A percentile compares a stretch with the other conserved stretches of the same genome.
Evolutionary conservation across 805 yeast species (phyloP).

Genomic region (Blastobotrys mokoenaii): DNA sequence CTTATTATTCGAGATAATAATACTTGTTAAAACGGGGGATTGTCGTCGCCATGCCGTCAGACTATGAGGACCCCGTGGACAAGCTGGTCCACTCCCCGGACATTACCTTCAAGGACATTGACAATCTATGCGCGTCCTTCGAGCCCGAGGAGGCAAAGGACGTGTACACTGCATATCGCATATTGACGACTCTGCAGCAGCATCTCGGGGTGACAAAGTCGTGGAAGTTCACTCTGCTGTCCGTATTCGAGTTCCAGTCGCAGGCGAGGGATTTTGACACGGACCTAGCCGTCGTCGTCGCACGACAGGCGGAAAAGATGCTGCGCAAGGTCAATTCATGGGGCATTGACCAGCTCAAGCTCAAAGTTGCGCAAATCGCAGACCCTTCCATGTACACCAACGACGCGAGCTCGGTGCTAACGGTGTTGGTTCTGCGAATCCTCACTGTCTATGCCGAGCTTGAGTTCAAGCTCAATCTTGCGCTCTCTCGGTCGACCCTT

Average conservation of each 20-base stretch:
- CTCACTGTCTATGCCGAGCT: slow-evolving; percentile 17
- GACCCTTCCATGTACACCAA: slow-evolving; percentile 9
- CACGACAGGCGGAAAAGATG: slow-evolving; percentile 17
- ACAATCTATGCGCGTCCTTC: slow-evolving; percentile 11
- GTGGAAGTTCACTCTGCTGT: slow-evolving; percentile 24
- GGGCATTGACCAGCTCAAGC: slow-evolving; percentile 22
- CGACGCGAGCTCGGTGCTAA: slow-evolving; percentile 25
- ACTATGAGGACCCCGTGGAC: slow-evolving; percentile 10
- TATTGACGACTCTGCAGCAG: slow-evolving; percentile 15
- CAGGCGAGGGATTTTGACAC: slow-evolving; percentile 20
- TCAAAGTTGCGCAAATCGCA: slow-evolving; percentile 18
- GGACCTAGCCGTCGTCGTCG: slow-evolving; percentile 22
- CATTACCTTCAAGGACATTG: slow-evolving; percentile 11
- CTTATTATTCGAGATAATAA: too few relatives aligned
- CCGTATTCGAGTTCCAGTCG: slow-evolving; percentile 21
- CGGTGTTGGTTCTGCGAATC: slow-evolving; percentile 25
- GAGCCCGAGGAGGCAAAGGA: slow-evolving; percentile 15
- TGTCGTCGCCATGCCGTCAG: too few relatives aligned
- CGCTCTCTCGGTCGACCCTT: slow-evolving; percentile 24
- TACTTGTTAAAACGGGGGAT: too few relatives aligned
- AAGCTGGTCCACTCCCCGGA: slow-evolving; percentile 7
- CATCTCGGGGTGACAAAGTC: slow-evolving; percentile 23
- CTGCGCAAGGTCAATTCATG: slow-evolving; percentile 20
- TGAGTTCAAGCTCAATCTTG: slow-evolving; percentile 23
- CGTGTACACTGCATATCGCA: slow-evolving; percentile 17